Percentiles rank a stretch among this genome's conserved stretches.
Evolutionary conservation across 2,329 filamentous ascomycete species (phyloP).

Genomic region (Polytolypa hystricis): DNA sequence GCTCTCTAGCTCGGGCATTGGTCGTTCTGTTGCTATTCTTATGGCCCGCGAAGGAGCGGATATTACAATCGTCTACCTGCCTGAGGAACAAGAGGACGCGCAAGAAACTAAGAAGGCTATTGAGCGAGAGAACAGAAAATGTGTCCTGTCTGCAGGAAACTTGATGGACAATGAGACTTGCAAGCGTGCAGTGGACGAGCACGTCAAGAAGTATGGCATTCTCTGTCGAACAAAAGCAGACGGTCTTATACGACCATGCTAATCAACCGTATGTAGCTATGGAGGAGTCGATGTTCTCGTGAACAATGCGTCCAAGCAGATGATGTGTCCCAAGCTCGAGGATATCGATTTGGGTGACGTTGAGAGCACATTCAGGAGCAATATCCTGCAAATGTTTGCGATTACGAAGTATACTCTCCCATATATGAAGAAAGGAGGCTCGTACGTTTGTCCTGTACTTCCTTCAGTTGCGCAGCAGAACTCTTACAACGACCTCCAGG

Average conservation of each 20-base stretch:
- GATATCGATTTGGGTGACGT: conserved; percentile 46
- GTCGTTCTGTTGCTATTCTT: conserved; percentile 43
- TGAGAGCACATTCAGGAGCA: conserved; percentile 46
- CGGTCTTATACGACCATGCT: not conserved
- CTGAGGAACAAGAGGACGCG: conserved; percentile 46
- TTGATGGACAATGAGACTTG: conserved; percentile 42
- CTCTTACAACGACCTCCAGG: conserved; percentile 17
- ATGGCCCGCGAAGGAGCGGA: conserved; percentile 50
- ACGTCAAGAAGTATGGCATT: conserved; percentile 37
- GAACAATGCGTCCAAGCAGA: conserved; percentile 50
- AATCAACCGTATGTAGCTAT: conserved; percentile 17
- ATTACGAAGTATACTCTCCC: conserved; percentile 46
- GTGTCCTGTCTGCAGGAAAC: conserved; percentile 39
- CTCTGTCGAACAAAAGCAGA: not conserved
- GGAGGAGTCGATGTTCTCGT: conserved; percentile 42
- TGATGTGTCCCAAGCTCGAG: conserved; percentile 41
- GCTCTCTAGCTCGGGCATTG: conserved; percentile 40
- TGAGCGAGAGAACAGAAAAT: conserved; percentile 39
- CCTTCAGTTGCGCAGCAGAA: too few species aligned
- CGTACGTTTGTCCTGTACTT: conserved; percentile 24
- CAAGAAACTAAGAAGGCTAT: conserved; percentile 43
- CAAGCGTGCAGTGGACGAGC: conserved; percentile 40
- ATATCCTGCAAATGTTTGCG: conserved; percentile 50
- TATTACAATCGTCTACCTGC: conserved; percentile 45
- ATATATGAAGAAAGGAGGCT: conserved; percentile 42